Base-by-base conservation (phyloP, 2,329 filamentous ascomycete genomes). In the Diaporthe ilicicola region DNA sequence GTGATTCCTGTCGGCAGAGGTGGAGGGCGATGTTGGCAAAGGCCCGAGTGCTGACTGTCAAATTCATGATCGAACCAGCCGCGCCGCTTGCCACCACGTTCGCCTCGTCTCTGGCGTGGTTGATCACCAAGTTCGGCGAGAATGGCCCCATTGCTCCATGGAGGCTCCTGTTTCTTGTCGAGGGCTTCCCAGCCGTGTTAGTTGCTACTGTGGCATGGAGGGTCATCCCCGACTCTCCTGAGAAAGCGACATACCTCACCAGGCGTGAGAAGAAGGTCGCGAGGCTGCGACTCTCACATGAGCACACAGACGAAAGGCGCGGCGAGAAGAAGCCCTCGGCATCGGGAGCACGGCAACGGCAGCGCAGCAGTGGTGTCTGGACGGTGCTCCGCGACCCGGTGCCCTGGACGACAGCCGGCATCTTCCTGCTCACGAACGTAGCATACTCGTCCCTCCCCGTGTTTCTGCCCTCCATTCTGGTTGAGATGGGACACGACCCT, bases 381-480 rank as follows among this genome's bases (percentile, higher is more conserved):
- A 82, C 87, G 72, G 88, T 89, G 2, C 81, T 94, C 37, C 75
- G 78, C 54, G 92, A 94, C 80, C 91, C 92, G 0, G 91, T 90
- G 74, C 89, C 89, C 70, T 95, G 93, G 83, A 84, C 95, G 51
- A 93, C 93, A 5, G 92, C 94, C 1, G 81, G 89, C 75, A 97
- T 97, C 89, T 93, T 97, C 85, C 94, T 97, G 84, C 90, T 92
- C 80, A 91, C 92, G 77, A 97, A 97, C 81, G 92, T 97, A 79
- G 92, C 94, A 15, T 97, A 97, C 83, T 91, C 91, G 77, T 95
- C 93, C 27, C 90, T 97, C 78, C 94, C 94, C 3, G 93, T 96
- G 61, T 97, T 97, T 79, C 87, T 97, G 3, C 94, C 94, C 44
- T 94, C 92, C 29, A 94, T 97, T 73, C 87, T 97, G 56, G 84